Conservation (phyloP, 2,329 filamentous ascomycete species). For the Fusarium humuli region DNA sequence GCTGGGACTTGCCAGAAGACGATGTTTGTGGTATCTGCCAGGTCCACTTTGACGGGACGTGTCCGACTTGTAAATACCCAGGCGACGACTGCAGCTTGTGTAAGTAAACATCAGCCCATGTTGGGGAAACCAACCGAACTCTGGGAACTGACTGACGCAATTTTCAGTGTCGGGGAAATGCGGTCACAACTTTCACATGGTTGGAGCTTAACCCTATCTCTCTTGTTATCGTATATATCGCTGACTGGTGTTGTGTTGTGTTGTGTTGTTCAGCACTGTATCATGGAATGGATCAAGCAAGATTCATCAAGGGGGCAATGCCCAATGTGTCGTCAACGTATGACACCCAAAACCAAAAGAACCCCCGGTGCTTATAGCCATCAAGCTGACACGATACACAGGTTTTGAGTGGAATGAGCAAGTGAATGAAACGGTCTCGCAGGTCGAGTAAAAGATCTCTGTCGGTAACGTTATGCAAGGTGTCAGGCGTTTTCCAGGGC, state of each 20-base stretch:
- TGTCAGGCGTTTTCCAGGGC: slow-evolving; percentile 41
- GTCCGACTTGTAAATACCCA: slow-evolving; percentile 97
- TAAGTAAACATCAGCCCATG: slow-evolving; percentile 60
- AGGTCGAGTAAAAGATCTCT: slow-evolving; percentile 46
- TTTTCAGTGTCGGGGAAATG: slow-evolving; percentile 86
- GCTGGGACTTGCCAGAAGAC: slow-evolving; percentile 97
- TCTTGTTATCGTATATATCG: slow-evolving; percentile 3
- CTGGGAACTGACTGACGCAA: slow-evolving; percentile 31
- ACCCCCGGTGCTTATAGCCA: not conserved
- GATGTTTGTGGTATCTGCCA: slow-evolving; percentile 99
- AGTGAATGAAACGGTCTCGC: slow-evolving; percentile 47
- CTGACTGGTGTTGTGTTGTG: slow-evolving; percentile 26
- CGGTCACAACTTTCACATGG: slow-evolving; percentile 98
- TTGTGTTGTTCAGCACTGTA: slow-evolving; percentile 78
- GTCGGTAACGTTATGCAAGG: slow-evolving; percentile 15
- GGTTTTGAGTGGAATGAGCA: slow-evolving; percentile 58
- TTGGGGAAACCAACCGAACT: slow-evolving; percentile 4
- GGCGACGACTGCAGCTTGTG: slow-evolving; percentile 94
- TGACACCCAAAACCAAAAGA: slow-evolving; percentile 39
- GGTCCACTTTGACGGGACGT: slow-evolving; percentile 97
- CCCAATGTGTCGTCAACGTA: slow-evolving; percentile 97
- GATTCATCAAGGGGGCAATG: slow-evolving; percentile 93
- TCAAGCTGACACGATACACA: slow-evolving; percentile 37
- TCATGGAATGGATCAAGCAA: slow-evolving; percentile 95
- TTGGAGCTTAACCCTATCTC: slow-evolving; percentile 54